Base-by-base conservation (phyloP, 768 basidiomycete species). In the Jaapia argillacea region DNA sequence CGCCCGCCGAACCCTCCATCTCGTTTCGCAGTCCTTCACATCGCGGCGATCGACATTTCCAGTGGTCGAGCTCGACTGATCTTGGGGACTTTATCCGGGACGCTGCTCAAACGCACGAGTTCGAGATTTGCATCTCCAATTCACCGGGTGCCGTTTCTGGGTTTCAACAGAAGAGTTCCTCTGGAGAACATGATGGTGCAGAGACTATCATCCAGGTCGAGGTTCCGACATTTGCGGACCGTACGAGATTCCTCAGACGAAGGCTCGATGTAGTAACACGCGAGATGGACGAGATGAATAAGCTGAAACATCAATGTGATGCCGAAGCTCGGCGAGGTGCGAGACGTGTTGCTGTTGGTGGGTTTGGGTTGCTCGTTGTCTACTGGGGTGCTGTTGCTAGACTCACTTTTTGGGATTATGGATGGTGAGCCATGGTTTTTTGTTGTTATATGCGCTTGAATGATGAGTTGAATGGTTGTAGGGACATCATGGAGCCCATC, bases 401-500 rank as follows among this genome's bases (percentile, higher is more conserved):
- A n/a, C 59, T 78, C 40, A 83, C 79, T 43, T 79, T 78, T 55
- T 77, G 72, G 72, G 75, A 81, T 51, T 70, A 59, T 44, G 72
- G 74, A 13, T 76, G 72, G 71, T 72, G 44, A 41, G 60, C 52
- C n/a, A n/a, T n/a, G n/a, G n/a, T n/a, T n/a, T n/a, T 3, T 24
- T 24, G 27, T 36, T 35, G 27, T 42, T 36, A 36, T 25, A 7
- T 28, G 23, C 35, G 28, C n/a, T n/a, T n/a, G n/a, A n/a, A n/a
- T 46, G 41, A 40, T 20, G 13, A 24, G 24, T 6, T 33, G 14
- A 5, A n/a, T 54, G 51, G 31, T 33, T n/a, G n/a, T 24, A 70
- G 72, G 74, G 79, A 81, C 49, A 58, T 79, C 4, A 82, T 82
- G 78, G 79, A 83, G 54, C 81, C 81, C 0, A 67, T 81, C 33